A percentile compares a stretch with the other conserved stretches of the same genome.
Conservation (phyloP, 2,329 filamentous ascomycete genomes). For the Elsinoe ampelina region DNA sequence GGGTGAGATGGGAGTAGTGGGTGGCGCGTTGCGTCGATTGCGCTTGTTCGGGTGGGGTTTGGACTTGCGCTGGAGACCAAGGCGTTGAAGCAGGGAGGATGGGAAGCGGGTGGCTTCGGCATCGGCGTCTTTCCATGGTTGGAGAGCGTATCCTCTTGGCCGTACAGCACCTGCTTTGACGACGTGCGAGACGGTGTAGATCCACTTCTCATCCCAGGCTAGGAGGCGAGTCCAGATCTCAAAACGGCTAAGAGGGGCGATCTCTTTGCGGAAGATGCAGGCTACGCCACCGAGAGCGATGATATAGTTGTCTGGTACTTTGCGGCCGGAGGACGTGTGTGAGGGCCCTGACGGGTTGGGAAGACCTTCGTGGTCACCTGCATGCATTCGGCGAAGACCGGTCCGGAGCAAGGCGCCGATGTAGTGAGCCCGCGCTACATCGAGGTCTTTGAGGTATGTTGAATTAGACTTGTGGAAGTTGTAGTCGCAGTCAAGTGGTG, state of each 20-base stretch:
- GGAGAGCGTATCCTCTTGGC: conserved; percentile 34
- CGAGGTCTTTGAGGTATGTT: conserved; percentile 82
- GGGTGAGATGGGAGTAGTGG: background rate
- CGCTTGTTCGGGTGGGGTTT: conserved; percentile 18
- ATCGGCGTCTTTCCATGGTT: conserved; percentile 33
- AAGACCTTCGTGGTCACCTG: conserved; percentile 28
- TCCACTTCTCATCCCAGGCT: conserved; percentile 43
- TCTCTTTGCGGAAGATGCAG: conserved; percentile 41
- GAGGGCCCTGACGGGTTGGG: conserved; percentile 20
- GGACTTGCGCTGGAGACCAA: conserved; percentile 16
- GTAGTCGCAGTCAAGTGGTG: conserved; percentile 73
- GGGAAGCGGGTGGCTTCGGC: conserved; percentile 14
- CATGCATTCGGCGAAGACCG: conserved; percentile 31
- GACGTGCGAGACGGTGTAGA: conserved; percentile 40
- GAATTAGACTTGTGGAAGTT: conserved; percentile 76
- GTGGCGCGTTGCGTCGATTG: conserved; percentile 4
- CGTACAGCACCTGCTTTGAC: conserved; percentile 37
- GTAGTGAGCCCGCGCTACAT: conserved; percentile 72
- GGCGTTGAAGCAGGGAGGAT: background rate
- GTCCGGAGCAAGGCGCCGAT: conserved; percentile 48
- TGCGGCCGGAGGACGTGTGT: background rate
- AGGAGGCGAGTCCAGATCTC: conserved; percentile 42
- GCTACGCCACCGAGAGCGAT: conserved; percentile 40
- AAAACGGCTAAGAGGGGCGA: conserved; percentile 35
- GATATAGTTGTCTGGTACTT: conserved; percentile 20